Base-by-base conservation (phyloP, 2,329 filamentous ascomycete genomes). In the Colletotrichum sp. region DNA sequence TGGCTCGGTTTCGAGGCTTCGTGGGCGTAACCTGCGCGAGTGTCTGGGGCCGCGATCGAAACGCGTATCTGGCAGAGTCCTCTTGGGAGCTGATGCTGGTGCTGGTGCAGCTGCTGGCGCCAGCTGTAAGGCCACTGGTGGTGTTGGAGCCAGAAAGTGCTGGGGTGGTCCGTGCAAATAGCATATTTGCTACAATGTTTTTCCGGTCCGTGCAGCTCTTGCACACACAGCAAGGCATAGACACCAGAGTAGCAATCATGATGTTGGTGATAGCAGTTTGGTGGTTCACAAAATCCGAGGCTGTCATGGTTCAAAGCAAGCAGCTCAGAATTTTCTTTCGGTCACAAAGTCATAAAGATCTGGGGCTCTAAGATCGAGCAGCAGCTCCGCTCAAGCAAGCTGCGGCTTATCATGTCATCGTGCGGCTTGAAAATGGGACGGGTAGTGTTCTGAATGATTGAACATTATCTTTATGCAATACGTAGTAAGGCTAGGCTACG, bases 381-480 rank as follows among this genome's bases (percentile, higher is more conserved):
- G 16, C n/a, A 30, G 28, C 28, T n/a, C 58, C 36, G 10, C 32
- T 18, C 8, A 36, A 26, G 43, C 28, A 61, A 61, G 58, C 15
- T 30, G 28, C 38, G 18, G 18, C 38, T 43, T 5, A 43, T 43
- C 38, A 43, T n/a, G 18, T n/a, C 18, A n/a, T 30, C 18, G 9
- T 32, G 24, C 32, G 21, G 16, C 52, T 55, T 60, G 64, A 13
- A n/a, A 52, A 32, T 13, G 43, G 7, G n/a, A 16, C 43, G 28
- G 10, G 32, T 8, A 24, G 15, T 43, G 36, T 38, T 73, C 69
- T 75, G 32, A 67, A 76, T 66, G 66, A 71, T 71, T 75, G 71
- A 57, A 57, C 61, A 75, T 76, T 76, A 75, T 76, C 65, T 76
- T 76, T 76, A 76, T 32, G 57, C 58, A 75, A 60, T 73, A 73